Evolutionary conservation across 2,329 filamentous ascomycete genomes (phyloP).

Genomic region (Chaetomium sp.): DNA sequence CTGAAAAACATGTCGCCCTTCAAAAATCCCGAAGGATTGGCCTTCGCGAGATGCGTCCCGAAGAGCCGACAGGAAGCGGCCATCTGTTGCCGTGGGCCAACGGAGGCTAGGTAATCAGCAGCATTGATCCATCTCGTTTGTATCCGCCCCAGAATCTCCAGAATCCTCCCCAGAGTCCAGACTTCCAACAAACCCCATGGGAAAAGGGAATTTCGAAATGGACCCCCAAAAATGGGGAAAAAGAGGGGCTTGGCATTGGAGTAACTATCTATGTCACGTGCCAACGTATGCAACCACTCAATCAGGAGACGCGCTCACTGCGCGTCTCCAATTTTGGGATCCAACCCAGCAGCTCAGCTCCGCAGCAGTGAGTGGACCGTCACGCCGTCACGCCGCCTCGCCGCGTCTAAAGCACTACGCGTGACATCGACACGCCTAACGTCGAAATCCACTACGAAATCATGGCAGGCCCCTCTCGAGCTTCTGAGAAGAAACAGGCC

Average conservation of each 20-base stretch:
- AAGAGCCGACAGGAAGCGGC: slow-evolving; percentile 5
- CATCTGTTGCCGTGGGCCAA: not conserved
- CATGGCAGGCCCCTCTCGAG: slow-evolving; percentile 47
- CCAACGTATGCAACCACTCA: slow-evolving; percentile 15
- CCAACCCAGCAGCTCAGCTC: not conserved
- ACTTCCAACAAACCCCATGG: slow-evolving; percentile 8
- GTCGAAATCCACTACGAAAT: slow-evolving; percentile 10
- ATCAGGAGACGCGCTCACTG: slow-evolving; percentile 8
- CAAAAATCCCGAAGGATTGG: slow-evolving; percentile 6
- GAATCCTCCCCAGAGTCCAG: slow-evolving; percentile 1
- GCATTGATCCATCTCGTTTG: not conserved
- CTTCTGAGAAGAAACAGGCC: slow-evolving; percentile 67
- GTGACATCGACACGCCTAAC: slow-evolving; percentile 28
- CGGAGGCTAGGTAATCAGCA: not conserved
- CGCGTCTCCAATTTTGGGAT: slow-evolving; percentile 23
- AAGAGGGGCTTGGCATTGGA: not conserved
- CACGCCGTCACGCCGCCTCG: too few relatives aligned
- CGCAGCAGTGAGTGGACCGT: not conserved
- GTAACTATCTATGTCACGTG: slow-evolving; percentile 4
- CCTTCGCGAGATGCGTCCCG: slow-evolving; percentile 15
- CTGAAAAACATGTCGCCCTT: slow-evolving; percentile 12
- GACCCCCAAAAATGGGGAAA: not conserved
- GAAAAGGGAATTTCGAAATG: not conserved
- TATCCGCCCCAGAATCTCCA: not conserved
- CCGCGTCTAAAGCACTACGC: slow-evolving; percentile 18